phyloP scores from a whole-genome alignment of 1,284 basidiomycete genomes.

The Malassezia caprae region DNA sequence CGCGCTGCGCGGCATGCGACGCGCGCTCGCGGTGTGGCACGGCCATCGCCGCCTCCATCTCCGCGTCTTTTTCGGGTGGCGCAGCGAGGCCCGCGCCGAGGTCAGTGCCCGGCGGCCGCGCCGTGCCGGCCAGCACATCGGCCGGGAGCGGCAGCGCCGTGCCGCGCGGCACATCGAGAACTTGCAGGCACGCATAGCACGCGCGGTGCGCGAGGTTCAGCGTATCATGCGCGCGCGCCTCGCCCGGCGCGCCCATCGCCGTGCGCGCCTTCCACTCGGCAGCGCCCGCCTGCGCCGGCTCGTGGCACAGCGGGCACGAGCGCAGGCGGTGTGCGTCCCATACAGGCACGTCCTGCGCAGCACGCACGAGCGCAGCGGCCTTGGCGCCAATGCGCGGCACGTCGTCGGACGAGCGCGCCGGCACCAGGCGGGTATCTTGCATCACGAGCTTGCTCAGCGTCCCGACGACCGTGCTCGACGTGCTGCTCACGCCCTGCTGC shows the following conservation, averaged over 20 bases:
- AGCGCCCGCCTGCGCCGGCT: constrained; percentile 26
- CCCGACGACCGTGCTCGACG: constrained; percentile 35
- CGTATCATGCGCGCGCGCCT: background rate
- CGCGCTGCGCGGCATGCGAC: constrained; percentile 8
- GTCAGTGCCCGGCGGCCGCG: background rate
- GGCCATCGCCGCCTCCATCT: background rate
- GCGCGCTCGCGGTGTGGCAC: constrained; percentile 1
- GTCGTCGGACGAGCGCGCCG: background rate
- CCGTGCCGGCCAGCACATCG: background rate
- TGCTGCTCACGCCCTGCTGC: constrained; percentile 37
- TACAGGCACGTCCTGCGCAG: constrained; percentile 14
- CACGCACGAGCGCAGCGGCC: constrained; percentile 24
- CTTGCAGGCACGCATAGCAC: constrained; percentile 25
- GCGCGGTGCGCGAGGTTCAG: constrained; percentile 11
- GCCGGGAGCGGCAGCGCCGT: constrained; percentile 3
- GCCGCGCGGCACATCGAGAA: constrained; percentile 15
- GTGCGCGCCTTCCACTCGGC: constrained; percentile 28
- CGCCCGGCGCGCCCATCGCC: background rate
- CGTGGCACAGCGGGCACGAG: constrained; percentile 34
- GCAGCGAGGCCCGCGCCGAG: background rate
- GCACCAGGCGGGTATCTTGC: constrained; percentile 10
- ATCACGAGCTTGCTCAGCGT: constrained; percentile 41
- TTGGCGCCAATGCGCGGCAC: constrained; percentile 27
- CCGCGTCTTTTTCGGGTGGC: background rate
- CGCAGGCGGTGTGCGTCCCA: constrained; percentile 16